These are phyloP conservation scores for Wickerhamomyces xylosicus DNA, from an alignment of 805 yeast genomes.

Conservation along the genomic window DNA sequence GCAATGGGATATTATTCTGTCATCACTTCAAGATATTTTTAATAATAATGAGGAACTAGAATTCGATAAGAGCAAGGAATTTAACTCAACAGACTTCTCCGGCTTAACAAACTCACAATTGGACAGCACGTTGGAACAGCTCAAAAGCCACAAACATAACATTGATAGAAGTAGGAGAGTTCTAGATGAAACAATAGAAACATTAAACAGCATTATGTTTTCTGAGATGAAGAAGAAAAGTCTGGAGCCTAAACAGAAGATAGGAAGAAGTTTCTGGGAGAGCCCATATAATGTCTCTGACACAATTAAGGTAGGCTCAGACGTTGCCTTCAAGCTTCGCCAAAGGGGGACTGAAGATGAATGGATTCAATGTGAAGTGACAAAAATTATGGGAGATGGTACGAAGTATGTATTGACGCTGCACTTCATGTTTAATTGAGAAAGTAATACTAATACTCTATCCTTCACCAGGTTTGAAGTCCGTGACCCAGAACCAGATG, in stretches of 20 bases:
- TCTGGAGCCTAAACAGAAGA: constrained; percentile 16
- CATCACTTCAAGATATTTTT: constrained; percentile 60
- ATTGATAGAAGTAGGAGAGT: constrained; percentile 40
- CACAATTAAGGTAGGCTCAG: constrained; percentile 55
- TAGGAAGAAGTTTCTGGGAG: constrained; percentile 24
- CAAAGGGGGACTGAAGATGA: constrained; percentile 68
- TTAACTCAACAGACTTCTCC: constrained; percentile 21
- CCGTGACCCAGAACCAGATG: constrained; percentile 98
- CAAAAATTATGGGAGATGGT: constrained; percentile 67
- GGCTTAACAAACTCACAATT: constrained; percentile 29
- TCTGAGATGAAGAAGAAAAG: constrained; percentile 16
- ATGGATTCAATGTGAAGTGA: constrained; percentile 94
- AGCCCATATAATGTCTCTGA: constrained; percentile 53
- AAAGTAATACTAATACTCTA: constrained; percentile 3
- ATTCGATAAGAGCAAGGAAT: constrained; percentile 31
- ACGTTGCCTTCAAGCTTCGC: constrained; percentile 77
- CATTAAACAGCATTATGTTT: constrained; percentile 34
- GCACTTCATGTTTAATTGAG: background rate
- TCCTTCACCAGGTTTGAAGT: constrained; percentile 55
- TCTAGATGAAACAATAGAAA: constrained; percentile 31
- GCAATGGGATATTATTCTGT: constrained; percentile 57
- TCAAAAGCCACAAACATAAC: constrained; percentile 45
- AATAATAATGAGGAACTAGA: constrained; percentile 46
- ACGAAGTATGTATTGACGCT: constrained; percentile 20
- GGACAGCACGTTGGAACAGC: constrained; percentile 26